These are phyloP conservation scores for Asclepias syriaca DNA, from an alignment of 257 asterid genomes.

Conservation along the genomic window DNA sequence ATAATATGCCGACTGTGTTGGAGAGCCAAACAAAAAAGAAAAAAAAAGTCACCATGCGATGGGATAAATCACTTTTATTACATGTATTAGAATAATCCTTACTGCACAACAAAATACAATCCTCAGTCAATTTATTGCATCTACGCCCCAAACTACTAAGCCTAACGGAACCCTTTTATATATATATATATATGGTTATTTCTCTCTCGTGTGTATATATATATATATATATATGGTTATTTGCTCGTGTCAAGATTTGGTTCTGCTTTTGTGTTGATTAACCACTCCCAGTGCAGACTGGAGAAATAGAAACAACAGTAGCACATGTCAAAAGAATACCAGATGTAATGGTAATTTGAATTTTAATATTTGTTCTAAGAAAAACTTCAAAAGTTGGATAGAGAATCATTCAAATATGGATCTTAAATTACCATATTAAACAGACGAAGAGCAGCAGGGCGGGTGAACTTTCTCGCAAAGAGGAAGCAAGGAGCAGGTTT, in stretches of 20 bases:
- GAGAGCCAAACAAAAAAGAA: too few species aligned
- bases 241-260: constrained; percentile 17
- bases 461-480: constrained; percentile 83
- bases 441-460: constrained; percentile 86
- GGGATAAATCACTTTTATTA: background rate
- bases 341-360: background rate
- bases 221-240: too few species aligned
- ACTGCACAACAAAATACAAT: constrained; percentile 2
- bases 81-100: background rate
- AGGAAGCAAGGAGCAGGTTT: constrained; percentile 92
- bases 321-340: background rate
- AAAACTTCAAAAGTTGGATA: background rate
- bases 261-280: constrained; percentile 26
- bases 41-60: too few species aligned
- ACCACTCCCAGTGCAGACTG: constrained; percentile 68
- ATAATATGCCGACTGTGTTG: too few species aligned
- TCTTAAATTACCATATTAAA: constrained; percentile 70
- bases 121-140: background rate
- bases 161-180: constrained; percentile 2
- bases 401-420: background rate
- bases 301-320: constrained; percentile 18
- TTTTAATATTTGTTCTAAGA: background rate
- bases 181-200: too few species aligned
- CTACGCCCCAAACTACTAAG: background rate
- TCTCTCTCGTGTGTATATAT: background rate